Evolutionary conservation across 2,329 filamentous ascomycete species (phyloP), one percentile per base, ranked within the genome.

Genomic region (Plectosphaerella sp.): DNA sequence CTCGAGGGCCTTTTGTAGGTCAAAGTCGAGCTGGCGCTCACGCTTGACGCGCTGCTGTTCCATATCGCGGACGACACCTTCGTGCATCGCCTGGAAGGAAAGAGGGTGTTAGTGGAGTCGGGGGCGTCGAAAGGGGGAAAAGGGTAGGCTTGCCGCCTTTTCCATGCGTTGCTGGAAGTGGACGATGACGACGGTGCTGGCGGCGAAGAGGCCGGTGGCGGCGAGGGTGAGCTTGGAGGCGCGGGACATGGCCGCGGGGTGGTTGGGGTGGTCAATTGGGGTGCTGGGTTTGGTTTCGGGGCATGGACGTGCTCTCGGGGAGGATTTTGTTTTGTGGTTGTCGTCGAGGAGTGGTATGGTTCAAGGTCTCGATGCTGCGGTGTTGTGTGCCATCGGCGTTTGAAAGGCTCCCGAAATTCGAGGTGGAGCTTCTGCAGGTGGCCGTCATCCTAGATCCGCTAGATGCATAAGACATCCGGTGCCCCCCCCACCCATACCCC

Each of bases 21-120:
- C 92, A 64, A 99, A 99, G 67, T 99, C 94, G 49, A 91, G 83
- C 68, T 95, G 89, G 54, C 94, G 86, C 69, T 99, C 94, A 59
- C 83, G 82, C 73, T 97, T 97, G 59, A 97, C 68, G 45, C 89
- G 85, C 67, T 96, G 92, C 65, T 95, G 91, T 66, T 97, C 93
- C 78, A 97, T 88, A 65, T 99, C 94, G 58, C 93, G 89, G 58
- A 97, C 76, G 42, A 99, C 94, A 45, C 94, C 94, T 59, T 88
- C 83, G 65, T 99, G 94, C 94, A 99, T 99, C 52, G 90, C 89
- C 94, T 93, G 57, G 35, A n/a, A 52, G 43, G n/a, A n/a, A n/a
- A n/a, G n/a, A 28, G 20, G 43, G 14, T 46, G 43, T 33, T 9
- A 5, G 42, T 16, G 22, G 9, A 48, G 46, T 24, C 6, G 3